These are phyloP conservation scores for Hygrophorus russula DNA, from an alignment of 768 basidiomycete genomes.

Conservation along the genomic window DNA sequence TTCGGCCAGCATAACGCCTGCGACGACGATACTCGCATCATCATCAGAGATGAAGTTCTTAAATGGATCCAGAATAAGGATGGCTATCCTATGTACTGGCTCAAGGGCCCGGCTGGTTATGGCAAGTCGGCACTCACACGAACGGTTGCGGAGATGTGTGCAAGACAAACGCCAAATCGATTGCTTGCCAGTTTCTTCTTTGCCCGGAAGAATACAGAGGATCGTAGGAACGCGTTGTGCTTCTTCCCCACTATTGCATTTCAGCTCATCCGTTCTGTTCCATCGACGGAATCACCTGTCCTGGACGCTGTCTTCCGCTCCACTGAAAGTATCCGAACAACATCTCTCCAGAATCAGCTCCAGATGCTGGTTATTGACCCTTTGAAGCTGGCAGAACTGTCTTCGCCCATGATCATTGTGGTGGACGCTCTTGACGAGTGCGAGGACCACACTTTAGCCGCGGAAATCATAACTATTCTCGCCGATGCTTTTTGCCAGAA, in stretches of 20 bases:
- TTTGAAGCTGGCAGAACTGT: neutral
- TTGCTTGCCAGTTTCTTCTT: conserved; percentile 5
- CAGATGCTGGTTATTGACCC: neutral
- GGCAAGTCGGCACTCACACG: conserved; percentile 4
- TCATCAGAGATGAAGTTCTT: neutral
- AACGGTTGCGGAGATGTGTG: conserved; percentile 1
- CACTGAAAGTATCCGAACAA: too few species aligned
- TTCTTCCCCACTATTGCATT: conserved; percentile 3
- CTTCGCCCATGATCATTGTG: neutral
- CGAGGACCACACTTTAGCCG: neutral
- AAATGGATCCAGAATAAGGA: neutral
- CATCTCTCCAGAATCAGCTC: conserved; percentile 1
- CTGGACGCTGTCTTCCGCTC: neutral
- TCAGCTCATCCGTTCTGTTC: neutral
- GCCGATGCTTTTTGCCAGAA: conserved; percentile 7
- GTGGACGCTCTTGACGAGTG: conserved; percentile 6
- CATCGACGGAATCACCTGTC: conserved; percentile 8
- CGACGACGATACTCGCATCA: neutral
- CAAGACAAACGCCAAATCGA: neutral
- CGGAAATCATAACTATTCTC: neutral
- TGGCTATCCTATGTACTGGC: conserved; percentile 1
- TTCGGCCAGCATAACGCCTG: neutral
- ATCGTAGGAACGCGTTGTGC: neutral
- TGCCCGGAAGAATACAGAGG: conserved; percentile 3
- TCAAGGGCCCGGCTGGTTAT: conserved; percentile 1